Evolutionary conservation across 2,329 filamentous ascomycete genomes (phyloP).

Genomic region (Eurotiales sp.): DNA sequence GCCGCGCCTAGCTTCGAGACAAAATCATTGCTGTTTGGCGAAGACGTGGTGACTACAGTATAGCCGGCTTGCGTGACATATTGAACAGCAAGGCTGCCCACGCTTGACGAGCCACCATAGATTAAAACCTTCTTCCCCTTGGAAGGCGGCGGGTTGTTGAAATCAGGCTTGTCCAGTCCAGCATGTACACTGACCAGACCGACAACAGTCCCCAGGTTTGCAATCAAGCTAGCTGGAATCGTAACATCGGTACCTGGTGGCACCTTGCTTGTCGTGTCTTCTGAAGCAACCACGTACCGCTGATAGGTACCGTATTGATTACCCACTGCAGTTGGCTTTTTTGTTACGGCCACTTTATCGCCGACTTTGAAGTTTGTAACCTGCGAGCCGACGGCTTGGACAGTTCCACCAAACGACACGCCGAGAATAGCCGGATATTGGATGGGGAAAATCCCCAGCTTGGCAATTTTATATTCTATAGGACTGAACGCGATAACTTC

Average conservation of each 20-base stretch:
- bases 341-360: neutral
- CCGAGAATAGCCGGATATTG: neutral
- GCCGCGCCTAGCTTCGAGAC: neutral
- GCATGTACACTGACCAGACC: neutral
- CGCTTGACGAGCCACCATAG: neutral
- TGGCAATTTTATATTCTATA: too few relatives aligned
- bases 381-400: neutral
- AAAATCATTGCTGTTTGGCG: neutral
- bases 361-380: neutral
- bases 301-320: neutral
- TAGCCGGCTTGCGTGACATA: neutral
- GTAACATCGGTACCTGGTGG: neutral
- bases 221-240: neutral
- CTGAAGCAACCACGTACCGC: neutral
- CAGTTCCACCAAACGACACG: neutral
- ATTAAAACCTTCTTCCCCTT: neutral
- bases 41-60: neutral
- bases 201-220: neutral
- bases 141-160: neutral
- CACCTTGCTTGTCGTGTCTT: neutral
- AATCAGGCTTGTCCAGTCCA: neutral
- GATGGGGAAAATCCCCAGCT: too few relatives aligned
- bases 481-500: too few relatives aligned
- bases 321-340: neutral
- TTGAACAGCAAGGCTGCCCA: neutral